These are phyloP conservation scores for Paramyrothecium sp. DNA, from an alignment of 2,329 filamentous ascomycete species.

Conservation along the genomic window DNA sequence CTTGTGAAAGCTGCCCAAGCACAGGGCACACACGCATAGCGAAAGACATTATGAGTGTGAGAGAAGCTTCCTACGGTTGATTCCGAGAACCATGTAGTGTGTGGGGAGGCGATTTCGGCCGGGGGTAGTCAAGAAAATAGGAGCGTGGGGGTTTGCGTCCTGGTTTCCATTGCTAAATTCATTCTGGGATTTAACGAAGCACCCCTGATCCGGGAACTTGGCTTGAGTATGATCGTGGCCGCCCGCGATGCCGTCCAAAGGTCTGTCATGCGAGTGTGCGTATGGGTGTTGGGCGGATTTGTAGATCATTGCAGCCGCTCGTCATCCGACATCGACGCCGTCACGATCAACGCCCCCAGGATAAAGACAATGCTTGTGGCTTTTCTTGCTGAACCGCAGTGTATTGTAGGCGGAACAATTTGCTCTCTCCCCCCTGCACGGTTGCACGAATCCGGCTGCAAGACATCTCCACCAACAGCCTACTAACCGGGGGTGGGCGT, in stretches of 20 bases:
- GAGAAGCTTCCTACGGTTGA: too few species aligned
- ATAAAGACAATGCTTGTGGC: too few species aligned
- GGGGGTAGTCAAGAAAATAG: not conserved
- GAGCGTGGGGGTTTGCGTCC: not conserved
- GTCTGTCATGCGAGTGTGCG: not conserved
- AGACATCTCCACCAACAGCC: not conserved
- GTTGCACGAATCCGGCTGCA: not conserved
- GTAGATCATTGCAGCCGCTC: not conserved
- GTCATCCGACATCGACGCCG: not conserved
- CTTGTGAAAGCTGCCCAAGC: too few species aligned
- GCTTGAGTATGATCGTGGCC: too few species aligned
- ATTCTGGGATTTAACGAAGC: not conserved
- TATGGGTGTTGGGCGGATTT: not conserved
- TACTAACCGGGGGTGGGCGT: not conserved
- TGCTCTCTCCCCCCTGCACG: not conserved
- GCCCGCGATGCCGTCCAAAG: too few species aligned
- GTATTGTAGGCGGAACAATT: too few species aligned
- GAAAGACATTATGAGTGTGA: too few species aligned
- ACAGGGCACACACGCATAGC: too few species aligned
- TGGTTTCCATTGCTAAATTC: not conserved
- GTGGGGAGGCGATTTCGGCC: not conserved
- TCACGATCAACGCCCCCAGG: not conserved
- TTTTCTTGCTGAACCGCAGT: too few species aligned
- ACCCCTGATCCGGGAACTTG: too few species aligned
- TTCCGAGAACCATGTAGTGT: not conserved